Base-by-base conservation (phyloP, 23 red algal genomes). In the Gracilaria domingensis region DNA sequence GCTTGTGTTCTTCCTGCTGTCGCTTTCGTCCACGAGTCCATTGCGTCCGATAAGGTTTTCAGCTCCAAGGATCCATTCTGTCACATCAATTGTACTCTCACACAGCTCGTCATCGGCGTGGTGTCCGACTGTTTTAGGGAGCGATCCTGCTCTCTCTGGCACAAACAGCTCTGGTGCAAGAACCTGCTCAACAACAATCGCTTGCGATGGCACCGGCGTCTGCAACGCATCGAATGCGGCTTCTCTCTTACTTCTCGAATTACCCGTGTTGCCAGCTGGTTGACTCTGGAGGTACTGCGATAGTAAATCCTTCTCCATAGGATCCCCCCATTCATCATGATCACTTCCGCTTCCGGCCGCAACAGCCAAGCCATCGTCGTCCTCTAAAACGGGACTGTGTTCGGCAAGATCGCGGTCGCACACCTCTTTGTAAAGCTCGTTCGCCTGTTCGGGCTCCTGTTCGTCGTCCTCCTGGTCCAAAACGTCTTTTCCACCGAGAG, bases 41-140 rank as follows among this genome's bases (percentile, higher is more conserved):
- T 66, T 24, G 40, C 48, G 50, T 17, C 85, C 85, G 13, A 89
- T 48, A 6, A 79, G 69, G 45, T 71, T 66, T 21, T 89, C 85
- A 21, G 72, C 85, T 29, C 71, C 85, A 13, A 89, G 23, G 36
- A 89, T 60, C 85, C 85, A 89, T 20, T 89, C 85, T 24, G 24
- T 65, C 24, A 61, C 67, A 36, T 80, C 44, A 3, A 79, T 34
- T 39, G 26, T 36, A 26, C 49, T 65, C 75, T 80, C 62, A 53
- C 85, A 89, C 0, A 66, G 71, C 30, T 79, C 9, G 44, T 89
- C 72, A 62, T 89, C 85, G 8, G 26, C 74, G 13, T 8, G 5
- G 74, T 78, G 8, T 64, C 85, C 85, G 16, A 23, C 25, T 26
- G 50, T 45, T 26, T 55, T 65, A 0, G 45, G 29, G 8, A 89